Evolutionary conservation across 2,329 filamentous ascomycete genomes (phyloP).

Genomic region (Aplosporella prunicola): DNA sequence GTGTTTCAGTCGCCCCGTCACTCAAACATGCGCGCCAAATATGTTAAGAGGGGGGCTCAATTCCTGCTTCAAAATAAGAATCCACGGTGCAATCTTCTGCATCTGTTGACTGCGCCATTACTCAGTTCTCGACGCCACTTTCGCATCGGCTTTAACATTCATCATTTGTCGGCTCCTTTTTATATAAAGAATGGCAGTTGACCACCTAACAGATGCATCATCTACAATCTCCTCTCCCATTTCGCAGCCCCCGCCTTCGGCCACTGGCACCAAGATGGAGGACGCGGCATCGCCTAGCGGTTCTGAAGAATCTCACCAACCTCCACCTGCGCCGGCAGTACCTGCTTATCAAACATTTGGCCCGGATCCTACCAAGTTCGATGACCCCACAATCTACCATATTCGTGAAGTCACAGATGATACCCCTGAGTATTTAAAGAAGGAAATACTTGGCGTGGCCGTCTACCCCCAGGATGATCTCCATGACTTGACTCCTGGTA

Average conservation of each 20-base stretch:
- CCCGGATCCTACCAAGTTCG: slow-evolving; percentile 80
- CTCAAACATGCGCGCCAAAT: too few species aligned
- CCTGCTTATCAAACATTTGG: slow-evolving; percentile 81
- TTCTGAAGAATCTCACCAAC: slow-evolving; percentile 49
- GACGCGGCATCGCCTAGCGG: slow-evolving; percentile 53
- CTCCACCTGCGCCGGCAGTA: slow-evolving; percentile 50
- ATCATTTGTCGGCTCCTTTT: too few species aligned
- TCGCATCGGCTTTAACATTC: too few species aligned
- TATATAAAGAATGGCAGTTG: too few species aligned
- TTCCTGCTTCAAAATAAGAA: too few species aligned
- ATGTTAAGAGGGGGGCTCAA: too few species aligned
- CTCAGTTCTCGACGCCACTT: too few species aligned
- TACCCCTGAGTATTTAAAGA: slow-evolving; percentile 79
- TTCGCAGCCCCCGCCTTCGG: slow-evolving; percentile 35
- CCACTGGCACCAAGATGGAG: slow-evolving; percentile 48
- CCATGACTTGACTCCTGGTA: slow-evolving; percentile 74
- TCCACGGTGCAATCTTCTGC: too few species aligned
- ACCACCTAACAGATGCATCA: slow-evolving; percentile 22
- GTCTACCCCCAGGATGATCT: slow-evolving; percentile 74
- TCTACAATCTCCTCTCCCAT: slow-evolving; percentile 31
- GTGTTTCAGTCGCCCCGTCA: too few species aligned
- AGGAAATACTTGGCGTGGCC: slow-evolving; percentile 78
- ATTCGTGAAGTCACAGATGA: slow-evolving; percentile 64
- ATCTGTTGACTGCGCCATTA: too few species aligned
- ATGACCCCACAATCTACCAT: slow-evolving; percentile 89